Base-by-base conservation (phyloP, 2,329 filamentous ascomycete genomes). In the Neofusicoccum umdonicola region DNA sequence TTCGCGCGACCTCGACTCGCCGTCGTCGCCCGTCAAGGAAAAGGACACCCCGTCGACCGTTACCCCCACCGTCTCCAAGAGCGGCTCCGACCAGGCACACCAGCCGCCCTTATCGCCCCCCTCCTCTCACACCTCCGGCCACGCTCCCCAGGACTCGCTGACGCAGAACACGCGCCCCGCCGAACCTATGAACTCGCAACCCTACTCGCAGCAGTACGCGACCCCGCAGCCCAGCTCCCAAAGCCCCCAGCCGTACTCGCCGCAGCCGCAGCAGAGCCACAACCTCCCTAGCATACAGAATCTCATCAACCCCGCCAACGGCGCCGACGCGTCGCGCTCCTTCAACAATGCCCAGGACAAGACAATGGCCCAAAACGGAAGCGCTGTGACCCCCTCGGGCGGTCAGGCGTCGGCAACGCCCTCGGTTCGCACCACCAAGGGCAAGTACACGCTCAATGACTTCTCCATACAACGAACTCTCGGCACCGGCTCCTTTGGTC, bases 401-500 rank as follows among this genome's bases (percentile, higher is more conserved):
- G 66, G 72, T 19, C 72, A 71, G 69, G 73, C 71, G 27, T 6
- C 61, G 15, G 34, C 35, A n/a, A 39, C 62, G 19, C 61, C 75
- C 71, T 73, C 77, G 72, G 68, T 78, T 45, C 81, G 93, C 71
- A 87, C 91, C 75, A 97, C 94, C 68, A 97, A 97, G 84, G 95
- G 95, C 69, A 98, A 98, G 85, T 99, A 99, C 80, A 93, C 93
- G 47, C 86, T 99, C 69, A 85, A 83, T 66, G 95, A 99, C 81
- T 99, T 99, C 75, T 85, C 89, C 67, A 89, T 99, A 69, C 87
- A 93, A 80, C 87, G 95, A 71, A 99, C 95, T 42, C 84, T 99
- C 68, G 95, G 95, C 60, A 99, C 95, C 39, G 95, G 95, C 74
- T 97, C 93, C 78, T 99, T 99, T 79, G 95, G 95, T 51, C 87